Evolutionary conservation across 495 filamentous ascomycete species (phyloP), one percentile per base, ranked within the genome.

Genomic region (Neurospora sp.): DNA sequence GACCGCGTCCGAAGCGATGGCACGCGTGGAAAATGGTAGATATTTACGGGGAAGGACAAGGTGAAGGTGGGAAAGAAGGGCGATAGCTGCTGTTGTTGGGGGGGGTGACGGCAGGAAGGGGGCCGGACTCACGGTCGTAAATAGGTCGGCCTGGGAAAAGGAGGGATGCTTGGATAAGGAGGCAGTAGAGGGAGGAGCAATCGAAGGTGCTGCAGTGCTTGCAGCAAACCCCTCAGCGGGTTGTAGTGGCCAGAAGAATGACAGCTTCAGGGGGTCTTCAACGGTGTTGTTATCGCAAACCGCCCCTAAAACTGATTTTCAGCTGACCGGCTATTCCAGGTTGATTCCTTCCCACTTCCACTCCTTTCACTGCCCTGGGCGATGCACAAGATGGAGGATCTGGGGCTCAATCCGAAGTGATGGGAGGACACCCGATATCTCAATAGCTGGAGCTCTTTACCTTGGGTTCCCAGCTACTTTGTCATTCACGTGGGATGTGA

Each of bases 31-130:
- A 41, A 54, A 10, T 14, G 37, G 42, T 74, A 73, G 71, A 70
- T 44, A 59, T 39, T 41, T 54, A 59, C 40, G 72, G 76, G 48
- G 66, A 18, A 71, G 71, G 70, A 70, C 74, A 71, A 72, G 71
- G 72, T 72, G 62, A 71, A 59, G 74, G 59, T 70, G 48, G 69
- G 66, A 44, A 71, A 74, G 54, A 70, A 72, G 69, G 23, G 20
- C 20, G 70, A 71, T 74, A 66, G 69, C 35, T 71, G 70, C n/a
- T 54, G 72, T 70, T 75, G 71, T 75, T 72, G 71, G 77, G 72
- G 77, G 77, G 77, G 27, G 77, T 78, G 77, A 78, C 75, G 77
- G 75, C 69, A 54, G 62, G 69, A 69, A 69, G 70, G 75, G 78
- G 78, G 72, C 31, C 54, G 39, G 70, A 35, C 74, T 75, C 69